Percentiles rank a stretch among this genome's conserved stretches.
Conservation (phyloP, 306 rosid genomes). For the Inga oerstediana region DNA sequence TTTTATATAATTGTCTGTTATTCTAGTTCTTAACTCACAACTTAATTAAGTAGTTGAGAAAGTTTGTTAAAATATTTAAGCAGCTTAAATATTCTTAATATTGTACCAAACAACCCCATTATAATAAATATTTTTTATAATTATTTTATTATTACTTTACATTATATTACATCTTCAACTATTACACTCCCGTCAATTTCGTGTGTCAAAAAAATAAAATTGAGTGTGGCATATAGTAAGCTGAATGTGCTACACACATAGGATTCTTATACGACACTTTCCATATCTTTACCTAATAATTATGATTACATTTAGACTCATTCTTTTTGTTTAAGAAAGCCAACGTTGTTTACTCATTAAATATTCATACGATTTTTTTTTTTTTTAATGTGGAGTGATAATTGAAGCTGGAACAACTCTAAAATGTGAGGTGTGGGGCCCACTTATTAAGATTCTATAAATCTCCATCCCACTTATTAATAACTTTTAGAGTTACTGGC, state of each 20-base stretch:
- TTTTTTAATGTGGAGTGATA: not conserved
- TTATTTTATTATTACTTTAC: no score
- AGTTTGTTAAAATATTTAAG: not conserved
- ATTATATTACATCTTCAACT: no score
- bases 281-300: not conserved
- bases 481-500: not conserved
- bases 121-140: no score
- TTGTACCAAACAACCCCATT: no score
- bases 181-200: no score
- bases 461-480: conserved; percentile 2
- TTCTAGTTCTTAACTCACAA: no score
- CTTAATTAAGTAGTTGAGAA: not conserved
- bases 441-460: conserved; percentile 2
- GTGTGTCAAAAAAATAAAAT: not conserved
- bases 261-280: not conserved
- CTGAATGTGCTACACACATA: not conserved
- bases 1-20: not conserved
- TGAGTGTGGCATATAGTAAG: not conserved
- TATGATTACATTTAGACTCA: not conserved
- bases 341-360: not conserved
- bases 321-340: not conserved
- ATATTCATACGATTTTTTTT: not conserved
- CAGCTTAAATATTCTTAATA: not conserved
- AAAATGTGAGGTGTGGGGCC: conserved; percentile 1
- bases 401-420: not conserved